Evolutionary conservation across 164 flowering plant genomes (phyloP), one percentile per base, ranked within the genome.

Genomic region (Vitis vinifera): DNA sequence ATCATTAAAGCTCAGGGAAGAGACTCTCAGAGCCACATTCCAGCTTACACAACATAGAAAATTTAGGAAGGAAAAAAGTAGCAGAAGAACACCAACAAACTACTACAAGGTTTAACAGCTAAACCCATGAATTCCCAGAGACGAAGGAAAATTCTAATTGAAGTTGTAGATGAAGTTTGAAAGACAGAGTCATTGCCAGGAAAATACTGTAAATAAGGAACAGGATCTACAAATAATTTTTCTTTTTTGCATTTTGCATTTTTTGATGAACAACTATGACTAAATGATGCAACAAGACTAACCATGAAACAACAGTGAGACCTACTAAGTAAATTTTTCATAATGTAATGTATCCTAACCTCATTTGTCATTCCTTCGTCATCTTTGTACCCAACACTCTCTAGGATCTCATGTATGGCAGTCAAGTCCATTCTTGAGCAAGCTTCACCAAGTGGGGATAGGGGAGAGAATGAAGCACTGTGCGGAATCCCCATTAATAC

Each of bases 321-420:
- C 29, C 7, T 55, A 23, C 15, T 1, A 14, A 8, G 29, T 12
- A 23, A 9, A n/a, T 9, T 61, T 14, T 9, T 19, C 15, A 30
- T 10, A 31, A 17, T 14, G 1, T 15, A 8, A 65, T 16, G 27
- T 44, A 17, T 3, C 6, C 51, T 12, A 59, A 87, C 91, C 90
- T 88, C 92, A 72, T 78, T 88, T 62, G 88, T 50, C 19, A 78
- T 71, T 72, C 92, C 92, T 66, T 86, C 87, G 60, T 88, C 92
- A 67, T 88, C 90, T 74, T 87, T 87, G 69, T 88, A 88, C 51
- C 85, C 82, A 50, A 80, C 10, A 16, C 74, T 74, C 52, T 84
- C 89, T 58, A 86, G 60, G 62, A 87, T 68, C 68, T 85, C 87
- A 71, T 81, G 88, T 11, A 84, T 83, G 50, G 89, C 89, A 65